Evolutionary conservation across 1,284 basidiomycete species (phyloP).

Genomic region (Pseudozyma tsukubaensis): DNA sequence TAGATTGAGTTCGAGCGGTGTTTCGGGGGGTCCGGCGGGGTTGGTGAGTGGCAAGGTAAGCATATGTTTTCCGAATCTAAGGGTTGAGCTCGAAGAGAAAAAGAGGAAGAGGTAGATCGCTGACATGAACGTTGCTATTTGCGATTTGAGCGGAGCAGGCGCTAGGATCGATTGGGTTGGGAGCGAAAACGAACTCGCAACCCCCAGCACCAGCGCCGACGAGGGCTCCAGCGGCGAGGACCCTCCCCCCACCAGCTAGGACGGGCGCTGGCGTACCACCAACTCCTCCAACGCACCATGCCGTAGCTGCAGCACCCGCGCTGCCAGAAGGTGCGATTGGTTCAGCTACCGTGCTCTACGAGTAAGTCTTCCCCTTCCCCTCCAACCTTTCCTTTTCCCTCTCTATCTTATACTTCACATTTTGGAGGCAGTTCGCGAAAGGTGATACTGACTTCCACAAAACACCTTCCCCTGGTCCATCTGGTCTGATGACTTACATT

Average conservation of each 20-base stretch:
- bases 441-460: too few relatives aligned
- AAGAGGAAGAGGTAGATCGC: neutral
- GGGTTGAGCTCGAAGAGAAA: neutral
- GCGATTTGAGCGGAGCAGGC: neutral
- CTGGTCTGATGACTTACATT: neutral
- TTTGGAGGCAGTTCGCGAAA: too few relatives aligned
- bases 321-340: slow-evolving; percentile 25
- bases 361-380: slow-evolving; percentile 16
- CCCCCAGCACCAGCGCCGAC: neutral
- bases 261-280: slow-evolving; percentile 15
- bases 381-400: too few relatives aligned
- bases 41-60: slow-evolving; percentile 17
- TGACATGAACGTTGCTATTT: neutral
- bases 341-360: slow-evolving; percentile 29
- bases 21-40: slow-evolving; percentile 4
- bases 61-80: too few relatives aligned
- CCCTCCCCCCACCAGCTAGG: slow-evolving; percentile 25
- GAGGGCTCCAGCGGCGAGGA: slow-evolving; percentile 6
- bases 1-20: neutral
- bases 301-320: neutral
- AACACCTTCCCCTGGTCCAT: too few relatives aligned
- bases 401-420: too few relatives aligned
- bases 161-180: slow-evolving; percentile 17
- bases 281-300: neutral
- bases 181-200: slow-evolving; percentile 8